Evolutionary conservation across 345 rosid species (phyloP), one percentile per base, ranked within the genome.

Genomic region (Arabidopsis arenosa): DNA sequence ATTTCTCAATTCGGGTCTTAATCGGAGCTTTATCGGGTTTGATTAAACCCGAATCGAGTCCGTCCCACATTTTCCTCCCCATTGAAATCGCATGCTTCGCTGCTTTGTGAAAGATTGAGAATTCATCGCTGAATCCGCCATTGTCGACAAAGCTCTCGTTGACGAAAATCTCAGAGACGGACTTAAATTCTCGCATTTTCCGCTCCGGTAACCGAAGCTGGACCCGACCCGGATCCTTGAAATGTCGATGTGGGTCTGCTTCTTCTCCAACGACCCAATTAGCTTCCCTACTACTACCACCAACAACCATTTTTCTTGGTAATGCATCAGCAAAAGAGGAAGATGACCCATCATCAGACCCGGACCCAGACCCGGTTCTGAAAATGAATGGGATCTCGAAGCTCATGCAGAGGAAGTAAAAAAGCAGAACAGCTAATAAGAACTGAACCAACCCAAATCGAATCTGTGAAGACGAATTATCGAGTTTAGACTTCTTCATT

Each of bases 361-460:
- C 73, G 54, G 84, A 77, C 40, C 74, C 53, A 10, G 83, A 68
- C 59, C 83, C 84, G 66, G 81, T 67, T 35, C 70, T 75, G 70
- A 84, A 87, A n/a, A 90, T 82, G 56, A 84, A 80, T 0, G 97
- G 93, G 76, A 92, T 86, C 82, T 92, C 91, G 8, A 92, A 70
- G 55, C 86, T 86, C 63, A 90, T 86, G 64, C 87, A 68, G 52
- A 88, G 68, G 10, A 88, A 36, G 64, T 88, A 92, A 55, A 87
- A 70, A 48, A 88, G 33, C 10, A 84, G 88, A 2, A 87, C 45
- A 60, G 40, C 83, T 28, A 90, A 81, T 66, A 88, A 35, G 74
- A 87, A 80, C 77, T 90, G 96, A 73, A 88, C 70, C 28, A 91
- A 81, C 63, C 90, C 82, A 48, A 84, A 85, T 77, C 84, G 76